Percentiles rank a stretch among this genome's conserved stretches.
Conservation (phyloP, 2,329 filamentous ascomycete species). For the Epicoccum sorghinum region DNA sequence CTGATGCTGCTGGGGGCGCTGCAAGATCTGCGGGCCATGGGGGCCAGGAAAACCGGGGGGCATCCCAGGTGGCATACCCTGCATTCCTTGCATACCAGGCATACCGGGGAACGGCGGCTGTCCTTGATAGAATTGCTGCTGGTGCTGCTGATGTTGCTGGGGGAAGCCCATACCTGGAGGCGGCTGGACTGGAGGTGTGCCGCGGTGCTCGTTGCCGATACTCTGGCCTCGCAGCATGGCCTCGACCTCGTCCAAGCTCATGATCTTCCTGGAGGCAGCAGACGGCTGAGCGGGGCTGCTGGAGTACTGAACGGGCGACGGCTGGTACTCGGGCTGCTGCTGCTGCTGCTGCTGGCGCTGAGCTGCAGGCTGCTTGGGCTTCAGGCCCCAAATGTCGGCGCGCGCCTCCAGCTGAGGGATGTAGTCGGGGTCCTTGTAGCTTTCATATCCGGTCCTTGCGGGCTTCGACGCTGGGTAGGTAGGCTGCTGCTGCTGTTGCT, state of each 20-base stretch:
- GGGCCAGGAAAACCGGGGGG: slow-evolving; percentile 49
- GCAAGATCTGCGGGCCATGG: slow-evolving; percentile 56
- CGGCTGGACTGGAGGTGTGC: slow-evolving; percentile 34
- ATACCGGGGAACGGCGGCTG: slow-evolving; percentile 43
- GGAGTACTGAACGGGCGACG: slow-evolving; percentile 11
- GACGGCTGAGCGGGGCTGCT: slow-evolving; percentile 32
- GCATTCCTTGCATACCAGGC: slow-evolving; percentile 33
- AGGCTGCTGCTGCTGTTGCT: slow-evolving; percentile 56
- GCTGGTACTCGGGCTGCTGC: slow-evolving; percentile 31
- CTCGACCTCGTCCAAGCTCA: slow-evolving; percentile 97
- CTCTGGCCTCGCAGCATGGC: slow-evolving; percentile 82
- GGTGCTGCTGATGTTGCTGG: slow-evolving; percentile 28
- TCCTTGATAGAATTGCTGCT: slow-evolving; percentile 33
- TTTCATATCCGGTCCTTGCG: slow-evolving; percentile 84
- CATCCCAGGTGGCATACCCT: slow-evolving; percentile 13
- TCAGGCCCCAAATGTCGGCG: slow-evolving; percentile 88
- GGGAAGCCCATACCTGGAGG: slow-evolving; percentile 29
- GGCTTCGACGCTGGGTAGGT: slow-evolving; percentile 61
- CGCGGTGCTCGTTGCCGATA: slow-evolving; percentile 43
- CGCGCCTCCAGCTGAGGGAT: slow-evolving; percentile 92
- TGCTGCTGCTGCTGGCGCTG: slow-evolving; percentile 32
- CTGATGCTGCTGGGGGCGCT: slow-evolving; percentile 53
- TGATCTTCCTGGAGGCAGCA: slow-evolving; percentile 69
- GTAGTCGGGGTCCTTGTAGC: slow-evolving; percentile 82
- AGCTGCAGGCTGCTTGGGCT: slow-evolving; percentile 61